Percentiles rank a stretch among this genome's conserved stretches.
phyloP scores from a whole-genome alignment of 2,329 filamentous ascomycete genomes.

The Pseudocercospora eumusae region DNA sequence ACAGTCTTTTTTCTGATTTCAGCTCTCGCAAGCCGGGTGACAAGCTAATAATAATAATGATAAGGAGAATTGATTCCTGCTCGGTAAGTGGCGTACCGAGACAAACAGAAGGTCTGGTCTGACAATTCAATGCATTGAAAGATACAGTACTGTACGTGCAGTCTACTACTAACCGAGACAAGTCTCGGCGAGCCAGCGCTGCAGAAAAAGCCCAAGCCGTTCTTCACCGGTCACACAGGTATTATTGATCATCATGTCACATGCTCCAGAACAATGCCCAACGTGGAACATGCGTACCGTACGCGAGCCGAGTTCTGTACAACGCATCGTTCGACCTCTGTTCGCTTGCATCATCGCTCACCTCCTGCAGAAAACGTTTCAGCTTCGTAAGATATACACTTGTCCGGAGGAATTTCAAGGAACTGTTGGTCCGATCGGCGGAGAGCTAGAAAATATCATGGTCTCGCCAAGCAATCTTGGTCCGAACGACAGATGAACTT shows the following conservation, averaged over 20 bases:
- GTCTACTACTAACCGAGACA: constrained; percentile 3
- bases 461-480: neutral
- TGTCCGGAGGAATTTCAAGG: neutral
- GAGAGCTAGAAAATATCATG: too few relatives aligned
- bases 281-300: neutral
- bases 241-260: neutral
- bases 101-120: constrained; percentile 3
- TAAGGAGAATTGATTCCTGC: constrained; percentile 4
- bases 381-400: neutral
- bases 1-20: neutral
- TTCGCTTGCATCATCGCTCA: neutral
- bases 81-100: constrained; percentile 18
- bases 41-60: too few relatives aligned
- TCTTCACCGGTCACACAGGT: constrained; percentile 7
- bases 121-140: neutral
- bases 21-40: neutral
- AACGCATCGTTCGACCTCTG: neutral
- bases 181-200: too few relatives aligned
- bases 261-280: neutral
- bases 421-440: constrained; percentile 1
- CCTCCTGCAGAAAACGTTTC: neutral
- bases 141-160: too few relatives aligned
- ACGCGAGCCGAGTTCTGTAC: neutral
- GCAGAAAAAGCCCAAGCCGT: neutral
- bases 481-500: neutral